Evolutionary conservation across 1,284 basidiomycete species (phyloP).

Genomic region (Microbotryum violaceum): DNA sequence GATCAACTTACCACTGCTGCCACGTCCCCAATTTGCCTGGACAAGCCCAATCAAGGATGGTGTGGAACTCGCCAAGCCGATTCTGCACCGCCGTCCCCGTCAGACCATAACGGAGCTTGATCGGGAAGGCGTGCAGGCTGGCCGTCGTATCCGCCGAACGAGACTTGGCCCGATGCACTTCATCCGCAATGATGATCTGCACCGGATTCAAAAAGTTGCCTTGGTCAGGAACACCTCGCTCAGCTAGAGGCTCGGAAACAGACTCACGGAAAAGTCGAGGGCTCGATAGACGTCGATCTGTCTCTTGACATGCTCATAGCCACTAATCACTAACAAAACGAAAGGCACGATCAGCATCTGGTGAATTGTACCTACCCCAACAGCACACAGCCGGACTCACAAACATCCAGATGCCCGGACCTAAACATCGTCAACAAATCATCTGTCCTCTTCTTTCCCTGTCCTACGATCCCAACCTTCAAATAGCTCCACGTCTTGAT

Average conservation of each 20-base stretch:
- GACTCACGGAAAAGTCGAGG: constrained; percentile 40
- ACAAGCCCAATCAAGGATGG: constrained; percentile 70
- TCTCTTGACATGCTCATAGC: constrained; percentile 58
- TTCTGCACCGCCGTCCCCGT: constrained; percentile 80
- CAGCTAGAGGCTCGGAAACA: constrained; percentile 19
- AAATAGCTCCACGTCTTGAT: constrained; percentile 79
- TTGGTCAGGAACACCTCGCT: not conserved
- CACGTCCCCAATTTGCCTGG: constrained; percentile 58
- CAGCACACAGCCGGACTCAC: not conserved
- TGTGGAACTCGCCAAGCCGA: constrained; percentile 72
- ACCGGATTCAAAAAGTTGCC: constrained; percentile 47
- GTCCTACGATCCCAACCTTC: constrained; percentile 90
- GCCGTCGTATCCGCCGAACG: constrained; percentile 52
- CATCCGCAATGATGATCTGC: constrained; percentile 62
- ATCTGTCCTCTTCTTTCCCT: constrained; percentile 91
- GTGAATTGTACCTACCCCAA: not conserved
- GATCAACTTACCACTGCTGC: constrained; percentile 58
- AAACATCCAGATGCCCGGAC: constrained; percentile 35
- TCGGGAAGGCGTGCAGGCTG: constrained; percentile 59
- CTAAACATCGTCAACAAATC: constrained; percentile 88
- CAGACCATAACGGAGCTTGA: constrained; percentile 60
- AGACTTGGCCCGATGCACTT: constrained; percentile 75
- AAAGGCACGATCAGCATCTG: constrained; percentile 45
- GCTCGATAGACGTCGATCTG: constrained; percentile 59
- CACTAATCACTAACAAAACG: constrained; percentile 54